Percentiles rank a stretch among this genome's conserved stretches.
Conservation (phyloP, 805 yeast species). For the Kodamaea leandrae region DNA sequence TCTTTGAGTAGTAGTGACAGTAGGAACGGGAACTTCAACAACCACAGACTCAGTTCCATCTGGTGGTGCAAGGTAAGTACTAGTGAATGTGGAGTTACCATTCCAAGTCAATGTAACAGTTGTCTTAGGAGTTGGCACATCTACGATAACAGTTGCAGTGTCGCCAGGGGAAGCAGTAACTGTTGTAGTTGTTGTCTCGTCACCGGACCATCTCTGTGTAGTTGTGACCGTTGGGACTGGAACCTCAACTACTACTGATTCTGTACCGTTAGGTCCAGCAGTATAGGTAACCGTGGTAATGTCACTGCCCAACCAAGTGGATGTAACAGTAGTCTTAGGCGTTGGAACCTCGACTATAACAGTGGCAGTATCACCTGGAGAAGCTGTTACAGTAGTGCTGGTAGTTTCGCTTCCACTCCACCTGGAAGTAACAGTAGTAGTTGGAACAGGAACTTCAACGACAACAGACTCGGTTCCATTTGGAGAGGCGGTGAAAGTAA, state of each 20-base stretch:
- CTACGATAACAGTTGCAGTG: conserved; percentile 1
- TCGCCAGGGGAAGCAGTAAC: not conserved
- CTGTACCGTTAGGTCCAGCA: conserved; percentile 11
- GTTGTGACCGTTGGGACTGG: conserved; percentile 11
- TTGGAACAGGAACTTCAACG: conserved; percentile 5
- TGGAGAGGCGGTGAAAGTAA: not conserved
- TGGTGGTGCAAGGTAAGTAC: not conserved
- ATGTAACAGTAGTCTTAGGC: conserved; percentile 3
- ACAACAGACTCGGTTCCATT: conserved; percentile 1
- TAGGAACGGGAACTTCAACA: conserved; percentile 13
- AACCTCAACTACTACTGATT: conserved; percentile 13
- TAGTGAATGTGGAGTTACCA: conserved; percentile 10
- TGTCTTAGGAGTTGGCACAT: conserved; percentile 1
- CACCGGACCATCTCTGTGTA: conserved; percentile 6
- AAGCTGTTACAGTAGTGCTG: conserved; percentile 8
- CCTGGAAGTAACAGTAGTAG: not conserved
- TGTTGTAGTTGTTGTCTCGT: conserved; percentile 5
- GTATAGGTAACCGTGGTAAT: conserved; percentile 1
- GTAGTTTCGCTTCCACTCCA: conserved; percentile 5
- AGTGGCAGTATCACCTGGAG: conserved; percentile 12
- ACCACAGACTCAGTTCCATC: conserved; percentile 14
- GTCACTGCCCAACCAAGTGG: conserved; percentile 5
- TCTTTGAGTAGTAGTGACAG: conserved; percentile 7
- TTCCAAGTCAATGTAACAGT: conserved; percentile 12
- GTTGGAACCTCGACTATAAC: conserved; percentile 13